A percentile compares a stretch with the other conserved stretches of the same genome.
phyloP scores from a whole-genome alignment of 352 stramenopile species.

The Phytopythium helicoides region DNA sequence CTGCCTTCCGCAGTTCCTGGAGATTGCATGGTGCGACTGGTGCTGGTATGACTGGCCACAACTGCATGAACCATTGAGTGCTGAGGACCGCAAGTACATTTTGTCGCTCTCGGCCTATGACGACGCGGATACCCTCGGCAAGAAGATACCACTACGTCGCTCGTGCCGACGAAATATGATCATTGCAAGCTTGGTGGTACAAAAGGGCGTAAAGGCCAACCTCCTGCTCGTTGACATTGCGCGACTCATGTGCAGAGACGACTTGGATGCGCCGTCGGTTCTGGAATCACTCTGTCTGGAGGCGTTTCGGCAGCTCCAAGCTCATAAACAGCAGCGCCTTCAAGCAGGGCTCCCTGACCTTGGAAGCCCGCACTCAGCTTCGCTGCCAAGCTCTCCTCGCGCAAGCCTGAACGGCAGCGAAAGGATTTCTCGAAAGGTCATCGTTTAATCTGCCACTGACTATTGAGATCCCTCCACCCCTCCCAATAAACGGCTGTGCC shows the following conservation, averaged over 20 bases:
- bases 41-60: constrained; percentile 98
- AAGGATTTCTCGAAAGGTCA: neutral
- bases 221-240: constrained; percentile 73
- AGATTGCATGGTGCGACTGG: constrained; percentile 98
- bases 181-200: constrained; percentile 73
- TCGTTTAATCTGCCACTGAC: constrained; percentile 24
- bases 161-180: constrained; percentile 80
- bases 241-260: constrained; percentile 82
- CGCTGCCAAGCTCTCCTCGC: constrained; percentile 2
- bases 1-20: constrained; percentile 93
- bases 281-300: constrained; percentile 67
- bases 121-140: constrained; percentile 51
- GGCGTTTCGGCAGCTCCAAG: constrained; percentile 61
- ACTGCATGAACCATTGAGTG: constrained; percentile 64
- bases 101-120: constrained; percentile 52
- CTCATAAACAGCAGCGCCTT: constrained; percentile 27
- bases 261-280: constrained; percentile 66
- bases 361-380: constrained; percentile 4
- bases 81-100: constrained; percentile 60
- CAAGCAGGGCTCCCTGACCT: constrained; percentile 15
- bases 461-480: constrained; percentile 39
- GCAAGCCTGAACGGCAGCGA: neutral
- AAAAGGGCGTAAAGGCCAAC: constrained; percentile 67
- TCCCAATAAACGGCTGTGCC: neutral
- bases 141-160: constrained; percentile 70